Conservation (phyloP, 345 rosid genomes). For the Populus nigra region DNA sequence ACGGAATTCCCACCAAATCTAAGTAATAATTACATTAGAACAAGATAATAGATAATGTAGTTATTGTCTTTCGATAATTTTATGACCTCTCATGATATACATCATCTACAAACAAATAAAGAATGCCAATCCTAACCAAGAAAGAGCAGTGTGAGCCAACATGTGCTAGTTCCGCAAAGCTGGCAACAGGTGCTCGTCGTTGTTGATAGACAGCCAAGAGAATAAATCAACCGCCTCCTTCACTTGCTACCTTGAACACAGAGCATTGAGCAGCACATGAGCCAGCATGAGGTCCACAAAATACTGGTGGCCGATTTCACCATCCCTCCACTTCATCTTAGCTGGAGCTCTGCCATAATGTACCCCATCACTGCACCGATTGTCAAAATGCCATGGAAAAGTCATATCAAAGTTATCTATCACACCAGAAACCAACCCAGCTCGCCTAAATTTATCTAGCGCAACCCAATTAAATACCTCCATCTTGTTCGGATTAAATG, state of each 20-base stretch:
- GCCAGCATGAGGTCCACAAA: conserved; percentile 94
- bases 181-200: background rate
- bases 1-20: background rate
- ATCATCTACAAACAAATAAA: conserved; percentile 26
- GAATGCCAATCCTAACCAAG: conserved; percentile 22
- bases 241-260: conserved; percentile 46
- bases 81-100: conserved; percentile 14
- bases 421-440: conserved; percentile 59
- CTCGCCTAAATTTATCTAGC: conserved; percentile 64
- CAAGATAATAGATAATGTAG: conserved; percentile 1
- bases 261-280: conserved; percentile 72
- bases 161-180: conserved; percentile 1
- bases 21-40: background rate
- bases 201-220: background rate
- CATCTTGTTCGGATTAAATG: conserved; percentile 87
- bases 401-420: conserved; percentile 90
- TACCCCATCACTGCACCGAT: conserved; percentile 85
- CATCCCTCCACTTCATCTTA: conserved; percentile 86
- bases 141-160: conserved; percentile 7
- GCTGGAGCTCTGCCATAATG: conserved; percentile 89
- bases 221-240: background rate
- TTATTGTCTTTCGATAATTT: background rate
- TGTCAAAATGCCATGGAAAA: conserved; percentile 91
- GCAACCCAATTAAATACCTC: conserved; percentile 73
- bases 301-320: conserved; percentile 92